Evolutionary conservation across 352 stramenopile species (phyloP).

Genomic region (Phytophthora agathidicida): DNA sequence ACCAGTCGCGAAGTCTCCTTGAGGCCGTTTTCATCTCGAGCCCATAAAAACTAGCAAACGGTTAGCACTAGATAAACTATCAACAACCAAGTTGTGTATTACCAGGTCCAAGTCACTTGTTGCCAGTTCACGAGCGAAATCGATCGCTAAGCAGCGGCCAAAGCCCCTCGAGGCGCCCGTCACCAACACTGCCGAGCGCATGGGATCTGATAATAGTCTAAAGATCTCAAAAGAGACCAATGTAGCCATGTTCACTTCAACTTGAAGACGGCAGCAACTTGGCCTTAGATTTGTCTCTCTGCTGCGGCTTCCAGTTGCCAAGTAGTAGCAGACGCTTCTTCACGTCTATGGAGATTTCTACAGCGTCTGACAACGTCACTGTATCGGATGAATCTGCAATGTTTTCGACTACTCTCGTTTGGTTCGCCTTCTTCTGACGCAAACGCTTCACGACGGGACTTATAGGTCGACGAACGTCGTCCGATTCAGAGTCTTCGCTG

Average conservation of each 20-base stretch:
- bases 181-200: constrained; percentile 57
- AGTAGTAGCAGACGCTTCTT: constrained; percentile 65
- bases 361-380: constrained; percentile 43
- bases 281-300: not conserved
- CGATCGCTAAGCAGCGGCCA: constrained; percentile 67
- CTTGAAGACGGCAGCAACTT: constrained; percentile 13
- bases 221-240: constrained; percentile 10
- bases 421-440: constrained; percentile 28
- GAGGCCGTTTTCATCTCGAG: constrained; percentile 51
- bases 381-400: not conserved
- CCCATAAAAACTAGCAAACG: constrained; percentile 51
- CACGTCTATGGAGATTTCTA: constrained; percentile 57
- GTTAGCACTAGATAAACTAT: not conserved
- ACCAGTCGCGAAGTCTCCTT: constrained; percentile 50
- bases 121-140: constrained; percentile 52
- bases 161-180: constrained; percentile 85
- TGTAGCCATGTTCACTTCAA: constrained; percentile 30
- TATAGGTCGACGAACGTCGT: constrained; percentile 37
- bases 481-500: constrained; percentile 25
- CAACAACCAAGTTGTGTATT: not conserved
- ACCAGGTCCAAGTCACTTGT: constrained; percentile 54
- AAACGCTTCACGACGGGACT: constrained; percentile 69
- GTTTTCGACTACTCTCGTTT: not conserved
- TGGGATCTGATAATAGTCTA: constrained; percentile 6
- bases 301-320: constrained; percentile 43